Conservation (phyloP, 225 moss, liverwort and hornwort species). For the Rhytidiadelphus loreus region DNA sequence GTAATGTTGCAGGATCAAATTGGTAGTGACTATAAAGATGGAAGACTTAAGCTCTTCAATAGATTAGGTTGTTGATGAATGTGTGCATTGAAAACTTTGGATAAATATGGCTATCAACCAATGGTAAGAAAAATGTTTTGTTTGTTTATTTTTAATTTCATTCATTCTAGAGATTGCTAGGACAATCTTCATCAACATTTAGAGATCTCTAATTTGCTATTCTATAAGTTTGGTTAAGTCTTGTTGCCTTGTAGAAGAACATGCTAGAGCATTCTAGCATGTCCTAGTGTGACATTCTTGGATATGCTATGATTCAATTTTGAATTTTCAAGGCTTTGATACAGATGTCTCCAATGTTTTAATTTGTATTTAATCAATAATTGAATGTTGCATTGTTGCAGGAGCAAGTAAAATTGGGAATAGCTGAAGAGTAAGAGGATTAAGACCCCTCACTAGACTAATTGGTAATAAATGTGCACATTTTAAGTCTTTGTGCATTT, state of each 20-base stretch:
- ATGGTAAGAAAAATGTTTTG: too few species aligned
- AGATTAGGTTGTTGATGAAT: too few species aligned
- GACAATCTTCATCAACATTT: too few species aligned
- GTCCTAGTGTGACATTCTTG: neutral
- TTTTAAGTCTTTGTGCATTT: neutral
- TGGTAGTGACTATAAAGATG: fast-evolving
- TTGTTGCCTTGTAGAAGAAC: neutral
- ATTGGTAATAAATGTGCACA: fast-evolving
- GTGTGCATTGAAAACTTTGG: too few species aligned
- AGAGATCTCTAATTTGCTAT: neutral
- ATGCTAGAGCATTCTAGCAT: fast-evolving
- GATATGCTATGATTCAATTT: neutral
- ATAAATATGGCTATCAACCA: too few species aligned
- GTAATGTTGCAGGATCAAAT: too few species aligned
- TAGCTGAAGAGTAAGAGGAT: neutral
- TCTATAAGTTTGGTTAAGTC: neutral
- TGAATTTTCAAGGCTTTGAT: neutral
- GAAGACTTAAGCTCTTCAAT: too few species aligned
- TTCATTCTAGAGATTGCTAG: too few species aligned
- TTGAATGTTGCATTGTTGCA: neutral
- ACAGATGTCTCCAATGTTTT: too few species aligned
- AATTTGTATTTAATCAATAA: neutral
- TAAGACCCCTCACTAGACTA: neutral
- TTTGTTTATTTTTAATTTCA: too few species aligned
- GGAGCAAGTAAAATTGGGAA: neutral